These are phyloP conservation scores for Heritiera fomes DNA, from an alignment of 345 rosid genomes.

Conservation along the genomic window DNA sequence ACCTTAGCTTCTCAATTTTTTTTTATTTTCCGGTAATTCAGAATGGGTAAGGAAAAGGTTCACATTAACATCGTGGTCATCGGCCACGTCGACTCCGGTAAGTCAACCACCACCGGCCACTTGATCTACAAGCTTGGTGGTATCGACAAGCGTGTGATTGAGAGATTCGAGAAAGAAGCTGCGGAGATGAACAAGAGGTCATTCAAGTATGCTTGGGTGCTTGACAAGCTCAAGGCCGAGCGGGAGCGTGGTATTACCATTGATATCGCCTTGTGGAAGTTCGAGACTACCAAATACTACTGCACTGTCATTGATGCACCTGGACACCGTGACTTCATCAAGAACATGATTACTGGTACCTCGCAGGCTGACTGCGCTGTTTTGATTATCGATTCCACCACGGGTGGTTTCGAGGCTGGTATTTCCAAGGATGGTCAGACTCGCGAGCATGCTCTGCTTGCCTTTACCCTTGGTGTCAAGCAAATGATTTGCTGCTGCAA, in stretches of 20 bases:
- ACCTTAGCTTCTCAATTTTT: too few relatives aligned
- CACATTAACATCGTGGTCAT: constrained; percentile 87
- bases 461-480: constrained; percentile 77
- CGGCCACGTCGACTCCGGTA: constrained; percentile 87
- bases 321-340: constrained; percentile 81
- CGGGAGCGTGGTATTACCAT: constrained; percentile 88
- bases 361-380: constrained; percentile 88
- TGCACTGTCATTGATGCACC: constrained; percentile 86
- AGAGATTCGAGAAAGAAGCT: constrained; percentile 87
- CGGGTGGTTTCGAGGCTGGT: constrained; percentile 88
- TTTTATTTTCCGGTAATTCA: neutral
- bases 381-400: constrained; percentile 76
- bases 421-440: constrained; percentile 83
- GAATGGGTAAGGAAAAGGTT: constrained; percentile 80
- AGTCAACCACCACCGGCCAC: constrained; percentile 84
- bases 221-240: constrained; percentile 87
- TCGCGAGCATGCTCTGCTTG: constrained; percentile 74
- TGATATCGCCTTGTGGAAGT: constrained; percentile 83
- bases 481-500: constrained; percentile 85
- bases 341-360: constrained; percentile 84
- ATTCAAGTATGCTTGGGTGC: constrained; percentile 85
- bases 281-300: constrained; percentile 80
- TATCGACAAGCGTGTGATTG: constrained; percentile 86
- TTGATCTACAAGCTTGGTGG: constrained; percentile 86
- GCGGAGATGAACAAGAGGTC: constrained; percentile 95